Evolutionary conservation across 2,329 filamentous ascomycete genomes (phyloP).

Genomic region (Coniochaeta prunicola): DNA sequence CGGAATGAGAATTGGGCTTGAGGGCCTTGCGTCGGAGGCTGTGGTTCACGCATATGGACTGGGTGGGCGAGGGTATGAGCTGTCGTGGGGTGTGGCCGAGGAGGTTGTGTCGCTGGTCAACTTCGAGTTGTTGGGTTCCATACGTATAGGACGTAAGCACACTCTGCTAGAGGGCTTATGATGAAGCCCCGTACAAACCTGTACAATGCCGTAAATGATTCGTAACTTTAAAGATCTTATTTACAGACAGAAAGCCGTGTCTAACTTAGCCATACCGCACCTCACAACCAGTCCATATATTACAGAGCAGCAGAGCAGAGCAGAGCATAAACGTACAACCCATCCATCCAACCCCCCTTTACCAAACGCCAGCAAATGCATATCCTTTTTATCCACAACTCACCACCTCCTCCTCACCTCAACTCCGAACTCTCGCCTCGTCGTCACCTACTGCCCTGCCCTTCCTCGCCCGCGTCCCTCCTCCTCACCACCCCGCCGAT

Average conservation of each 20-base stretch:
- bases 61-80: conserved; percentile 40
- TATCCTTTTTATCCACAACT: background rate
- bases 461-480: conserved; percentile 8
- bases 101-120: conserved; percentile 28
- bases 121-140: background rate
- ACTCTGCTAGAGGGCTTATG: too few species aligned
- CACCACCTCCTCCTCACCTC: background rate
- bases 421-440: background rate
- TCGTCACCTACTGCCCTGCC: conserved; percentile 1
- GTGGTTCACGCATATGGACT: conserved; percentile 42
- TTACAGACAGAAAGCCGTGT: background rate
- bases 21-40: conserved; percentile 15
- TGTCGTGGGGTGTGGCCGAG: conserved; percentile 40
- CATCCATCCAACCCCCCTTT: background rate
- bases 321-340: background rate
- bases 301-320: background rate
- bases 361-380: conserved; percentile 2
- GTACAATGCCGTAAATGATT: too few species aligned
- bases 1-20: conserved; percentile 34
- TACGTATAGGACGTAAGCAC: too few species aligned
- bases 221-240: too few species aligned
- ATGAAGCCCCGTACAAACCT: too few species aligned
- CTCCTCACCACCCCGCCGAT: conserved; percentile 43
- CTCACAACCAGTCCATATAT: background rate
- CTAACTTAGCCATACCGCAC: background rate